phyloP scores from a whole-genome alignment of 495 filamentous ascomycete genomes.

The Penicillium psychrofluorescens region DNA sequence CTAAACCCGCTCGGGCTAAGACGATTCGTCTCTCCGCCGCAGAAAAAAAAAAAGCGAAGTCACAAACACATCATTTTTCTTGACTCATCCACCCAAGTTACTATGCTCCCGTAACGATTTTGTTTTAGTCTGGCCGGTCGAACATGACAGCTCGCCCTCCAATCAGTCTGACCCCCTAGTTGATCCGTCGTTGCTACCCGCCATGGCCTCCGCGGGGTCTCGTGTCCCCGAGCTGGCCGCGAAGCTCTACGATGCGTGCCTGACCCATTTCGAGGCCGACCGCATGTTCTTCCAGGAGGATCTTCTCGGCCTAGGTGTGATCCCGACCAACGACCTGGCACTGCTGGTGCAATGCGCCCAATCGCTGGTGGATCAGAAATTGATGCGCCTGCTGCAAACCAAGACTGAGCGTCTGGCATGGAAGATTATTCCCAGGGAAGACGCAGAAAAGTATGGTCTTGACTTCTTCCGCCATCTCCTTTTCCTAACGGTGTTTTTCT shows the following conservation, averaged over 20 bases:
- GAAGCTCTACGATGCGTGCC: conserved; percentile 38
- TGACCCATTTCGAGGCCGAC: conserved; percentile 32
- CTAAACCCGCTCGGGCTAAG: conserved; percentile 20
- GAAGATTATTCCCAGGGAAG: conserved; percentile 58
- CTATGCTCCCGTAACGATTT: conserved; percentile 16
- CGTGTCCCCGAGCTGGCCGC: conserved; percentile 32
- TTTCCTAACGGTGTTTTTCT: conserved; percentile 4
- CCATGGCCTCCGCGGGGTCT: conserved; percentile 30
- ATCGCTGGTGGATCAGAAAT: conserved; percentile 55
- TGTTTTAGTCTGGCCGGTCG: conserved; percentile 16
- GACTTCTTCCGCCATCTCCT: not conserved
- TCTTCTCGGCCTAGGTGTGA: conserved; percentile 50
- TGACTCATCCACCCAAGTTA: not conserved
- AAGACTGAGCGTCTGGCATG: conserved; percentile 53
- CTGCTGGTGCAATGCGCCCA: conserved; percentile 56
- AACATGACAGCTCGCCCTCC: conserved; percentile 13
- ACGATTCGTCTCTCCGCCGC: conserved; percentile 15
- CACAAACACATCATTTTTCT: not conserved
- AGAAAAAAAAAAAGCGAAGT: conserved; percentile 16
- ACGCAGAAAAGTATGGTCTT: conserved; percentile 58
- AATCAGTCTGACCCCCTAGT: conserved; percentile 11
- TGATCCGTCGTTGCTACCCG: conserved; percentile 9
- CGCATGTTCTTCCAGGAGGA: conserved; percentile 61
- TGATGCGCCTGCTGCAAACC: conserved; percentile 53
- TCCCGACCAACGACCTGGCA: conserved; percentile 51